These are phyloP conservation scores for Dipteronia dyeriana DNA, from an alignment of 345 rosid species.

Conservation along the genomic window DNA sequence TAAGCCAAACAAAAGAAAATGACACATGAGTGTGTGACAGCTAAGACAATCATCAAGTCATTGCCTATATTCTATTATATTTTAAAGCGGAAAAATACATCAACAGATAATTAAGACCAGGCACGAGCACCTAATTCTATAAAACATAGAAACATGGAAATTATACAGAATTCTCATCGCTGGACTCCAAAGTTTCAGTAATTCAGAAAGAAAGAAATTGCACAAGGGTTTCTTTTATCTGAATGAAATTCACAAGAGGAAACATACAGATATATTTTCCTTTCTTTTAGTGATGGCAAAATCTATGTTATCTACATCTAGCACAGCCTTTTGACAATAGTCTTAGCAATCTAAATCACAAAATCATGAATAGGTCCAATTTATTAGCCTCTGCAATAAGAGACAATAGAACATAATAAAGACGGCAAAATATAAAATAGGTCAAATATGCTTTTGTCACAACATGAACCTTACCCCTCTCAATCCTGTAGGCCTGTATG, in stretches of 20 bases:
- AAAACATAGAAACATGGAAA: background rate
- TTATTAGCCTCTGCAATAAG: background rate
- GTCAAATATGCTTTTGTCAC: conserved; percentile 6
- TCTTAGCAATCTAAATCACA: background rate
- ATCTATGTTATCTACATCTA: background rate
- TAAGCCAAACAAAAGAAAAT: conserved; percentile 28
- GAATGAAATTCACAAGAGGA: background rate
- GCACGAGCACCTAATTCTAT: background rate
- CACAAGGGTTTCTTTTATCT: background rate
- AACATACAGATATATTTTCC: background rate
- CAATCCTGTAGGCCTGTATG: conserved; percentile 55
- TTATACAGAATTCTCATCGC: background rate
- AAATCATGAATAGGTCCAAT: background rate
- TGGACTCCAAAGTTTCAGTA: background rate
- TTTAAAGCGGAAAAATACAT: background rate
- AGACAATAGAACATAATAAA: background rate
- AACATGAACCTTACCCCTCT: conserved; percentile 52
- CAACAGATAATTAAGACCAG: background rate
- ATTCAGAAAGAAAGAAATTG: background rate
- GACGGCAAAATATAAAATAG: conserved; percentile 3
- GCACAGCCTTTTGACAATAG: background rate
- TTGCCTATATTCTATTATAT: background rate
- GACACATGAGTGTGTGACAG: background rate
- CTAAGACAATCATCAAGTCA: conserved; percentile 4
- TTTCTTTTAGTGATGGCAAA: background rate